phyloP scores from a whole-genome alignment of 768 basidiomycete species.

The Boletus eberwhitei region DNA sequence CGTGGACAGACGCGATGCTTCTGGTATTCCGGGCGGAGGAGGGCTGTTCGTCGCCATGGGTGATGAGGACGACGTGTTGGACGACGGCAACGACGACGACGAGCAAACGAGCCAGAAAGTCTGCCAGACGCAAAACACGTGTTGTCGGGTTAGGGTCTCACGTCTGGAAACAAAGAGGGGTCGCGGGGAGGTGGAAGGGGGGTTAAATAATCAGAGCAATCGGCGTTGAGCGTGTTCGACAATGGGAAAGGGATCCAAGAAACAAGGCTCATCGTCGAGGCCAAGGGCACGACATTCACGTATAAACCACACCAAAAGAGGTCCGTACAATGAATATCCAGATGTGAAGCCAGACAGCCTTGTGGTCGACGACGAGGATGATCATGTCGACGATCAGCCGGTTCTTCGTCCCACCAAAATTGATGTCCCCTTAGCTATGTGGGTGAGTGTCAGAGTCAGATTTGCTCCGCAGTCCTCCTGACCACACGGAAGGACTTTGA shows the following conservation, averaged over 20 bases:
- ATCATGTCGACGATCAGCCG: not conserved
- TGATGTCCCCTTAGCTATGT: constrained; percentile 89
- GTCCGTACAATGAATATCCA: not conserved
- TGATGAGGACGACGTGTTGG: constrained; percentile 24
- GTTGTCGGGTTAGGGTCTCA: constrained; percentile 29
- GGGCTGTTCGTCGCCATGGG: constrained; percentile 27
- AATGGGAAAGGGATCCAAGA: constrained; percentile 8
- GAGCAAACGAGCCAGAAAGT: constrained; percentile 4
- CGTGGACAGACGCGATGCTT: constrained; percentile 68
- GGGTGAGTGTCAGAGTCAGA: constrained; percentile 54
- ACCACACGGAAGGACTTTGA: constrained; percentile 73
- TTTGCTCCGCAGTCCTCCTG: not conserved
- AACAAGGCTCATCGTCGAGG: not conserved
- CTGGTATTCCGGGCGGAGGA: constrained; percentile 35
- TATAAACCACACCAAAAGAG: not conserved
- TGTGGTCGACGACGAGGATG: not conserved
- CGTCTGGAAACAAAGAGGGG: not conserved
- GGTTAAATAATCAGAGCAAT: not conserved
- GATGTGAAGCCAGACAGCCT: not conserved
- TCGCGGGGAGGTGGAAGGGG: not conserved
- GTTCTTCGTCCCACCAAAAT: not conserved
- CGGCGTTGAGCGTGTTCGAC: too few species aligned
- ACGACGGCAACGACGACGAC: constrained; percentile 24
- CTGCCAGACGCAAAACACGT: constrained; percentile 27
- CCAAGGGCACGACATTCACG: not conserved